A percentile compares a stretch with the other conserved stretches of the same genome.
These are phyloP conservation scores for Spergularia marina DNA, from an alignment of 148 eudicot genomes.

Conservation along the genomic window DNA sequence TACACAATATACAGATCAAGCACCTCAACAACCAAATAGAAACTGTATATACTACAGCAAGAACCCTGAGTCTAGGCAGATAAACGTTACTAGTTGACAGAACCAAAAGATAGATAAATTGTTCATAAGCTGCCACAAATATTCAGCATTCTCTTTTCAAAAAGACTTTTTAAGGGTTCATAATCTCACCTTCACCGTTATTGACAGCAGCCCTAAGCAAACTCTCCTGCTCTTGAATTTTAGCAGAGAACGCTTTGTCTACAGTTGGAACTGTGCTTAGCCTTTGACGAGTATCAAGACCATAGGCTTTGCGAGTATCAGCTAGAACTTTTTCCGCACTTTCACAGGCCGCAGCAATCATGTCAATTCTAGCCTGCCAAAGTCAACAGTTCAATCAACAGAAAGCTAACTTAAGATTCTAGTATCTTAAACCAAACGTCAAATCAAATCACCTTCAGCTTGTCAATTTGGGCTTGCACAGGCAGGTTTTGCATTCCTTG, in stretches of 20 bases:
- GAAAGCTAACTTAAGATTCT: not conserved
- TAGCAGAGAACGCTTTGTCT: conserved; percentile 92
- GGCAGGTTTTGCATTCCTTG: conserved; percentile 76
- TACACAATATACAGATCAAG: conserved; percentile 22
- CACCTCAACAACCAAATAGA: not conserved
- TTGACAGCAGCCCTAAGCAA: conserved; percentile 86
- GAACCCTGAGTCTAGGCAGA: conserved; percentile 2
- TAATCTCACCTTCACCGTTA: conserved; percentile 75
- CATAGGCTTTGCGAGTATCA: conserved; percentile 88
- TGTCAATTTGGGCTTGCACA: conserved; percentile 68
- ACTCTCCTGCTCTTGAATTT: conserved; percentile 91
- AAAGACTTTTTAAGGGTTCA: not conserved
- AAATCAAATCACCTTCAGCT: conserved; percentile 61
- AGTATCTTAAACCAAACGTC: not conserved
- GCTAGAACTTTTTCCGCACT: conserved; percentile 98
- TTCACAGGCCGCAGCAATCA: conserved; percentile 95
- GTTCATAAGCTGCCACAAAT: not conserved
- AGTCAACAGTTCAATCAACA: conserved; percentile 14
- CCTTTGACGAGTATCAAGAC: conserved; percentile 79
- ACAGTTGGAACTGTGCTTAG: conserved; percentile 62
- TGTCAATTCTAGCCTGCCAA: conserved; percentile 79
- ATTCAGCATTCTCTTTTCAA: not conserved
- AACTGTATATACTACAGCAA: not conserved
- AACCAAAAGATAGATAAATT: not conserved
- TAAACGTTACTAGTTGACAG: not conserved